Evolutionary conservation across 208 protist genomes (phyloP), one percentile per base, ranked within the genome.

Genomic region (Trypanosoma brucei): DNA sequence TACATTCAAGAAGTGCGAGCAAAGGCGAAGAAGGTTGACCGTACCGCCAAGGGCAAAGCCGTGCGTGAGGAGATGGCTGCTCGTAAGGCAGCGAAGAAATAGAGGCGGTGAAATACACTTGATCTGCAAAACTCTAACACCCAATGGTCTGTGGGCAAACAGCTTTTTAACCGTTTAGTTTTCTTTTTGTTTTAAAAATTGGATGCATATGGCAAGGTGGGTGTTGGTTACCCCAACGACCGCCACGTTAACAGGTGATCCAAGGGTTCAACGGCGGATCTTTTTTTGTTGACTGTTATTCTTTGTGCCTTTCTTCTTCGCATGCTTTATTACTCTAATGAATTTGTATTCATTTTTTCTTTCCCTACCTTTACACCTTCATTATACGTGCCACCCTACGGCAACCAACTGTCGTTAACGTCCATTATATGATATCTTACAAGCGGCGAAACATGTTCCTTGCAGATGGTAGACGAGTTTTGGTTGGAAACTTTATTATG

Each of bases 61-160:
- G 70, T 92, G 68, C 90, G 86, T 76, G 86, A 85, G 56, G 90
- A 93, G 81, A 78, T 96, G 38, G 81, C 79, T 6, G 90, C 88
- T 77, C 90, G 90, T 78, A 96, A 93, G 86, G 90, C 86, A 42
- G 85, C 83, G 65, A 93, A 93, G 81, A 96, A 96, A 78, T 92
- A 84, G 70, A 55, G 40, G 45, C 42, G 36, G 13, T 55, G 59
- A 45, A 48, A 22, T 42, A 22, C 30, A 30, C 30, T 22, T 22
- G 22, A 22, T 22, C 22, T 22, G 22, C 22, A 22, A 22, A 22
- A 22, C 22, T 22, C 22, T 22, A 22, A 22, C 22, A 22, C 22
- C 22, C 22, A 22, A 22, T 22, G 22, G 22, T 22, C 22, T 22
- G 22, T 22, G 22, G 22, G 22, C 22, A 22, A 22, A 45, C 39